Evolutionary conservation across 805 yeast species (phyloP), one percentile per base, ranked within the genome.

Genomic region (Kuraishia borneana): DNA sequence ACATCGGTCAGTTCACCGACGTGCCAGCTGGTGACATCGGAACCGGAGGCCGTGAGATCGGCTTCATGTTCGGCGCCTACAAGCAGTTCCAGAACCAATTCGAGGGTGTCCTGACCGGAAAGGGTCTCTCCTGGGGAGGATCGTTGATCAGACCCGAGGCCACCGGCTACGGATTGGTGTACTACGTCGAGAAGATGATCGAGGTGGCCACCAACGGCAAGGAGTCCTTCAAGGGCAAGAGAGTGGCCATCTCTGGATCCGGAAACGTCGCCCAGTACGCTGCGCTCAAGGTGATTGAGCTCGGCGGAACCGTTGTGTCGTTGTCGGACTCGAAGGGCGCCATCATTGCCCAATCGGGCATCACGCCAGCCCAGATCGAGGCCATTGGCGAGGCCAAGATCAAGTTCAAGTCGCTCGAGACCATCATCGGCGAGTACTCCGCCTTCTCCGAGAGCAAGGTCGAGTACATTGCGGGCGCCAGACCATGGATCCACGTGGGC

Each of bases 11-110:
- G 57, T 89, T 83, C 64, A 85, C 95, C 40, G 98, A 89, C 67
- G 96, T 92, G 36, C 98, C 98, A 57, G 98, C 98, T 47, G 98
- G 98, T 65, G 98, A 89, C 66, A 89, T 89, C 61, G 95, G 95
- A 73, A 94, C 85, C 44, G 95, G 96, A 68, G 97, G 96, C 52
- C 76, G 94, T 63, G 95, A 85, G 68, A 72, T 87, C 45, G 95
- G 96, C 50, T 89, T 61, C 83, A 68, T 89, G 59, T 92, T 85
- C 51, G 98, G 98, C 66, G 96, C 96, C 48, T 89, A 83, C 87
- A 85, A 87, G 75, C 70, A 73, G 52, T 71, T 73, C 76, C 80
- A 73, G 65, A 89, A 89, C 79, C 70, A 77, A 56, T 89, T 87
- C 80, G 89, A 89, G 61, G 97, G 97, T 73, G 94, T 89, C 35